Evolutionary conservation across 768 basidiomycete genomes (phyloP).

Genomic region (Tylopilus rubrobrunneus): DNA sequence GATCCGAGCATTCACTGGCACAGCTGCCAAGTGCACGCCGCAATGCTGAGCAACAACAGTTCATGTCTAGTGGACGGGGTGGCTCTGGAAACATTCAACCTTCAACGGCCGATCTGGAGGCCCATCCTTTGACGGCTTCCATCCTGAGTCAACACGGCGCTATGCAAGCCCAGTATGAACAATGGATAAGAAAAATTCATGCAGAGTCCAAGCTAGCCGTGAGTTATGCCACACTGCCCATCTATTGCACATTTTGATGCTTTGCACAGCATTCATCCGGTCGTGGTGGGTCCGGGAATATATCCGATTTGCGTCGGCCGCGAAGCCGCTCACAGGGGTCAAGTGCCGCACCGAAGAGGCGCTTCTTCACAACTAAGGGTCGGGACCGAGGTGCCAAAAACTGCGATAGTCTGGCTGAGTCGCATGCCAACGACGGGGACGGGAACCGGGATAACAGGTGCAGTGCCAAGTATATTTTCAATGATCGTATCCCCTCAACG

Average conservation of each 20-base stretch:
- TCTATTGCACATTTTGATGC: not conserved
- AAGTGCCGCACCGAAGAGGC: not conserved
- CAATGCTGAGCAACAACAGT: not conserved
- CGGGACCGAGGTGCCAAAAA: not conserved
- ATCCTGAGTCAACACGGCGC: conserved; percentile 20
- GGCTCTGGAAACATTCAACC: conserved; percentile 24
- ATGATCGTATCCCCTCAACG: not conserved
- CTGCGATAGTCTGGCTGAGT: not conserved
- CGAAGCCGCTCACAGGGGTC: conserved; percentile 8
- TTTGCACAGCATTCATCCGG: conserved; percentile 22
- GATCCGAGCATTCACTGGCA: not conserved
- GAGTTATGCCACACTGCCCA: not conserved
- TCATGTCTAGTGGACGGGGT: conserved; percentile 23
- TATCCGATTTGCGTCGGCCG: conserved; percentile 7
- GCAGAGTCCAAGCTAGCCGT: conserved; percentile 18
- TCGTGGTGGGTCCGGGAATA: conserved; percentile 27
- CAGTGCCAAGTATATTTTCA: not conserved
- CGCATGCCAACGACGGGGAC: not conserved
- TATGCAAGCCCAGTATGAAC: conserved; percentile 13
- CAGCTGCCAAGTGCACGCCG: not conserved
- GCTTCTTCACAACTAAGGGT: conserved; percentile 15
- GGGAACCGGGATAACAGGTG: conserved; percentile 6
- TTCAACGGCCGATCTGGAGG: not conserved
- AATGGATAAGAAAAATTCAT: conserved; percentile 10
- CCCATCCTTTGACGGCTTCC: conserved; percentile 23